Evolutionary conservation across 371 early-diverging fungal species (phyloP), one percentile per base, ranked within the genome.

Genomic region (Phascolomyces articulosus): DNA sequence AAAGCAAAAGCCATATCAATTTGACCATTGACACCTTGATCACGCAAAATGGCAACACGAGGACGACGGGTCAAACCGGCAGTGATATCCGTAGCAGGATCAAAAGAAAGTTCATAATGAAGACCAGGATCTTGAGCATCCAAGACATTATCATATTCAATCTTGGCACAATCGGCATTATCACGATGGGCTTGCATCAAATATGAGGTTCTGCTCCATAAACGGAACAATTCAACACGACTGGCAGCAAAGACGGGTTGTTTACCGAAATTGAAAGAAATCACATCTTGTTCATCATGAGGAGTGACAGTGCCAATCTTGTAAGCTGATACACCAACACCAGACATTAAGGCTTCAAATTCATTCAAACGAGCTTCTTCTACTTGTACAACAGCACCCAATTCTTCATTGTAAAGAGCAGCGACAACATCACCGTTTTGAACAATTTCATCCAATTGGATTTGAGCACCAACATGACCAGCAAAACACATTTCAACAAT

Each of bases 11-110:
- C 97, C 91, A 96, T 91, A 77, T 98, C 98, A 27, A 88, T 87
- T 64, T 94, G 94, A 26, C 94, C 91, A 78, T 97, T 98, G 38
- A 98, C 95, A 66, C 98, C 98, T 82, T 98, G 97, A 78, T 98
- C 98, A 68, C 98, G 91, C 55, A 98, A 78, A 47, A 98, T 90
- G 8, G 95, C 97, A 18, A 98, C 97, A 67, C 87, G 87, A 62
- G 97, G 97, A 8, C 88, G 84, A 40, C 44, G 23, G 11, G 60
- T 18, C 21, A 63, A 34, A 15, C 64, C 51, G 3, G 74, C 69
- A 2, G 67, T 56, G 13, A 75, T 51, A 53, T 88, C 84, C 34
- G 84, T 79, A 10, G 84, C 74, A 34, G 90, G 90, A 71, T 93
- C 86, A 70, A 91, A 98, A 0, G 95, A 93, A 60, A 96, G 78